These are phyloP conservation scores for Phytopythium cucurbitacearum DNA, from an alignment of 352 stramenopile species.

Conservation along the genomic window DNA sequence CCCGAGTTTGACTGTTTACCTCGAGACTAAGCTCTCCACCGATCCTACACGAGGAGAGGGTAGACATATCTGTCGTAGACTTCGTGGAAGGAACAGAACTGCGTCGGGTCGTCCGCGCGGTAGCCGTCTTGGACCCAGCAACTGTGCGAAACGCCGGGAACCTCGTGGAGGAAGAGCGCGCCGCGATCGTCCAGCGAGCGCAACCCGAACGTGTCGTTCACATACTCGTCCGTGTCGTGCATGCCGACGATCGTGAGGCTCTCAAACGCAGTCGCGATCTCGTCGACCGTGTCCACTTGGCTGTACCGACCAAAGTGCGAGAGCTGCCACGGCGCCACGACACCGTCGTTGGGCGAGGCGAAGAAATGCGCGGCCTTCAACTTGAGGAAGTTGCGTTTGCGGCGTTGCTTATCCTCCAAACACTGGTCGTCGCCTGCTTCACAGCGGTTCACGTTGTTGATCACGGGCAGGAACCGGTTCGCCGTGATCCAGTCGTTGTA, in stretches of 20 bases:
- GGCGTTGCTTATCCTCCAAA: slow-evolving; percentile 8
- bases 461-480: slow-evolving; percentile 17
- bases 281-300: slow-evolving; percentile 13
- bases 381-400: slow-evolving; percentile 24
- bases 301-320: slow-evolving; percentile 30
- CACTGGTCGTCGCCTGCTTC: background rate
- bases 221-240: slow-evolving; percentile 31
- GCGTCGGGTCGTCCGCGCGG: background rate
- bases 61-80: slow-evolving; percentile 28
- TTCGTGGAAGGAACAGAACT: slow-evolving; percentile 9
- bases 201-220: slow-evolving; percentile 30
- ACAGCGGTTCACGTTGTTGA: slow-evolving; percentile 27
- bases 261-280: slow-evolving; percentile 18
- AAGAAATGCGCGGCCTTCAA: slow-evolving; percentile 31
- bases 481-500: slow-evolving; percentile 8
- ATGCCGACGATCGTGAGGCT: slow-evolving; percentile 20
- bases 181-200: slow-evolving; percentile 20
- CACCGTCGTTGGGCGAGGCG: slow-evolving; percentile 20
- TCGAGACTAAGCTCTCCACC: background rate
- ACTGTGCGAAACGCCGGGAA: slow-evolving; percentile 19
- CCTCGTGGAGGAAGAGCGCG: slow-evolving; percentile 13
- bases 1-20: background rate
- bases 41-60: slow-evolving; percentile 11
- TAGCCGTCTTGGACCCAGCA: slow-evolving; percentile 25
- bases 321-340: slow-evolving; percentile 31